Percentiles rank a stretch among this genome's conserved stretches.
Evolutionary conservation across 1,284 basidiomycete species (phyloP).

Genomic region (Erythrobasidium hasegawianum): DNA sequence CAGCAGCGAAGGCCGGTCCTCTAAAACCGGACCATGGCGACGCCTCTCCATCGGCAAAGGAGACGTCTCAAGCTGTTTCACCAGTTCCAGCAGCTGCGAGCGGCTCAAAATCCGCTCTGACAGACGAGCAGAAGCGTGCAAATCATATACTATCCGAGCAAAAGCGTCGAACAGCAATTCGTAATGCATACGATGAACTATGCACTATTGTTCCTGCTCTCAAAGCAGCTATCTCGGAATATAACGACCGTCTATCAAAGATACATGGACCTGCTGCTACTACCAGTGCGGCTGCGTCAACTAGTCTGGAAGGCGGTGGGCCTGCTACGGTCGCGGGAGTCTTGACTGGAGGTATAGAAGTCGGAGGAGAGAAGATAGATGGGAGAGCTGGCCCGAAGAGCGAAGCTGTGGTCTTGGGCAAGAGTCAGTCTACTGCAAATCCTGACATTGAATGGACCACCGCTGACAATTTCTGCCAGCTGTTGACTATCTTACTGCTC

Average conservation of each 20-base stretch:
- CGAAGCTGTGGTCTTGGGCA: conserved; percentile 75
- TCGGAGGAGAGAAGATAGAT: conserved; percentile 62
- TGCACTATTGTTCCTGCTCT: conserved; percentile 75
- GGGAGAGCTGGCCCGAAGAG: conserved; percentile 76
- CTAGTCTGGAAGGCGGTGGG: not conserved
- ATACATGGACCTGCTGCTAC: not conserved
- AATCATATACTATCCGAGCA: conserved; percentile 92
- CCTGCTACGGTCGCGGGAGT: conserved; percentile 34
- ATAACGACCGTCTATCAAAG: conserved; percentile 47
- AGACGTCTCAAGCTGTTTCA: not conserved
- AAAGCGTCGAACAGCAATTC: conserved; percentile 80
- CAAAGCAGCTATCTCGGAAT: conserved; percentile 57
- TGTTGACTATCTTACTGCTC: conserved; percentile 71
- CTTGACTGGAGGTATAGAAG: conserved; percentile 45
- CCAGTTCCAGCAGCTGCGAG: not conserved
- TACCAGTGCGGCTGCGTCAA: not conserved
- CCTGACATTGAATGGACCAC: conserved; percentile 28
- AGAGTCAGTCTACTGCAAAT: conserved; percentile 59
- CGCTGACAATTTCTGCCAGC: conserved; percentile 53
- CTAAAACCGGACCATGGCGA: not conserved
- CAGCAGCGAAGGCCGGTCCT: not conserved
- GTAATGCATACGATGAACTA: conserved; percentile 78
- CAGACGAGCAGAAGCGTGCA: conserved; percentile 80
- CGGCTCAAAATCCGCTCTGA: conserved; percentile 56
- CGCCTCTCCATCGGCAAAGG: no score